Evolutionary conservation across 345 rosid genomes (phyloP), one percentile per base, ranked within the genome.

Genomic region (Euphorbia peplus): DNA sequence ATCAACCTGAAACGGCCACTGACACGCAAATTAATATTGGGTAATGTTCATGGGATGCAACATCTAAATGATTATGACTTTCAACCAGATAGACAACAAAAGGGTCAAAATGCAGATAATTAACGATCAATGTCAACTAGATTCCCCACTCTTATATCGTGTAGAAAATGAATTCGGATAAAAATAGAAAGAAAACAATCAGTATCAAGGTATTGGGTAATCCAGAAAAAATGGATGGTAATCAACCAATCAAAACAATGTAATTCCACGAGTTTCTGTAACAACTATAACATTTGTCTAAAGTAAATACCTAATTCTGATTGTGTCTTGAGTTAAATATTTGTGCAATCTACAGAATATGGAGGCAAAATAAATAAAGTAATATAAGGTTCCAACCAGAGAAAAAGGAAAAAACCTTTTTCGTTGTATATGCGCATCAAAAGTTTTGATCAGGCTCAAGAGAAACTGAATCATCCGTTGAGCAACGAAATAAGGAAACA

Each of bases 401-500:
- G 22, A 71, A 22, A 22, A 53, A 22, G 4, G 3, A 62, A 61
- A 69, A 65, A 74, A 95, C 96, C 96, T 95, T 84, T 80, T 91
- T 65, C 95, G 83, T 79, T 89, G 97, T 74, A 87, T 91, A 77
- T 81, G 93, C 50, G 77, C 79, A 80, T 95, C 88, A 77, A 91
- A 91, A 46, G 79, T 78, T 76, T 83, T 91, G 78, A 91, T 80
- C 78, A 80, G 86, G 80, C 83, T 87, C 74, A 91, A 84, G 65
- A 95, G 82, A 84, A 91, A 91, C 60, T 88, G 96, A 66, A 90
- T 89, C 96, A 91, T 82, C 63, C 97, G 95, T 86, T 91, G 83
- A 71, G 89, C 96, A 72, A 74, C 30, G 44, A 62, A 60, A 65
- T 78, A 62, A 59, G 5, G 61, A 11, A 11, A 25, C 22, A 64